Evolutionary conservation across 176 grass and related monocot species (phyloP), one percentile per base, ranked within the genome.

Genomic region (Musa schizocarpa): DNA sequence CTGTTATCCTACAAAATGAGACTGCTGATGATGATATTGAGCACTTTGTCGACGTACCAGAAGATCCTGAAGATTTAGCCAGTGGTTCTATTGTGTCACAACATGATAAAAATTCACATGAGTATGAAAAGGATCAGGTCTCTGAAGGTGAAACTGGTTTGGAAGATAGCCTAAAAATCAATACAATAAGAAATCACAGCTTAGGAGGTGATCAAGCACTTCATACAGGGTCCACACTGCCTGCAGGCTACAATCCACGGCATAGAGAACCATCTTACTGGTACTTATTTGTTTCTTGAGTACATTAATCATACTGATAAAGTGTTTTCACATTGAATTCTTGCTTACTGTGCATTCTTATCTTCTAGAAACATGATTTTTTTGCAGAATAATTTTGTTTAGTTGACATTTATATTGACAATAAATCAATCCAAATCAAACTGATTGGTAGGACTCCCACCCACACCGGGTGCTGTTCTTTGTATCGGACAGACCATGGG

Each of bases 211-310:
- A 22, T 49, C 69, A 72, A 50, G 34, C 63, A 85, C 81, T 86
- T 75, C 68, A 76, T 83, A 74, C 72, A 3, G 75, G 49, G 13
- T 77, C 20, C 0, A 82, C 65, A 54, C 69, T 78, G 48, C 82
- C 85, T 69, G 78, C 69, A 73, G 83, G 81, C 65, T 98, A 98
- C 74, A 81, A 98, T 78, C 94, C 90, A 68, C 88, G 86, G 8
- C 88, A 93, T 72, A 88, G 94, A 76, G 94, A 93, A 57, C 94
- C 94, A 79, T 91, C 86, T 63, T 98, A 93, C 84, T 98, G 90
- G 94, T 98, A 98, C 73, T 53, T 48, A 6, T 29, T 26, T 69
- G 21, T 24, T 29, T 71, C 11, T 21, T 27, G 54, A 20, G 1
- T 73, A 16, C 6, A 26, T 72, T 24, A 69, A 11, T 63, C 1